Conservation (phyloP, 2,329 filamentous ascomycete genomes). For the Alternaria metachromatica region DNA sequence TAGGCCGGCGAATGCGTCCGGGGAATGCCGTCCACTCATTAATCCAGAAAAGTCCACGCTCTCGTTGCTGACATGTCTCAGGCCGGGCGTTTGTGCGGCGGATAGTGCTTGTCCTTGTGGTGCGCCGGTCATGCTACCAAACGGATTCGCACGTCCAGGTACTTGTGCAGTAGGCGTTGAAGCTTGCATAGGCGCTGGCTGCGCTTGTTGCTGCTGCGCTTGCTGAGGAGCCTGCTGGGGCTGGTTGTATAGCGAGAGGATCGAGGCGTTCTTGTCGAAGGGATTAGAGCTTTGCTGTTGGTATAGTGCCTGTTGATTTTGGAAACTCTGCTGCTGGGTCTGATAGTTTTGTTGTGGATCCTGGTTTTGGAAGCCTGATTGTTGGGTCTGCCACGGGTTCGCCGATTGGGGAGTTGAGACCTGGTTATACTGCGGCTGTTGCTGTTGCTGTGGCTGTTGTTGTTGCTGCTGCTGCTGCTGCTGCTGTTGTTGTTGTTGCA, state of each 20-base stretch:
- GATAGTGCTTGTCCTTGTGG: conserved; percentile 29
- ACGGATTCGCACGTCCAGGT: conserved; percentile 64
- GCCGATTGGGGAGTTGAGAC: conserved; percentile 20
- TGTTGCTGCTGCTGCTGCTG: conserved; percentile 16
- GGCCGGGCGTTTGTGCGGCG: conserved; percentile 28
- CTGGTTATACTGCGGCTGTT: conserved; percentile 3
- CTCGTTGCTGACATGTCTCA: conserved; percentile 68
- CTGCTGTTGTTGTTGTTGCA: conserved; percentile 15
- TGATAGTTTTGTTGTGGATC: conserved; percentile 22
- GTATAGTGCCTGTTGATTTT: conserved; percentile 30
- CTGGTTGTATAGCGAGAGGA: conserved; percentile 76
- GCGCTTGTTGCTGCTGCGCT: conserved; percentile 43
- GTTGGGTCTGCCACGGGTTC: conserved; percentile 37
- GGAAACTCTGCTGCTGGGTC: conserved; percentile 21
- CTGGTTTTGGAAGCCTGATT: conserved; percentile 26
- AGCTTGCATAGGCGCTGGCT: conserved; percentile 33
- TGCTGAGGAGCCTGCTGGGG: conserved; percentile 59
- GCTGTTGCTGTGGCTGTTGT: conserved; percentile 10
- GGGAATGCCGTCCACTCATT: conserved; percentile 73
- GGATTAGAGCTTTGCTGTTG: conserved; percentile 42
- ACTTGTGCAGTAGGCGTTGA: conserved; percentile 27
- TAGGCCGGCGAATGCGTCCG: conserved; percentile 79
- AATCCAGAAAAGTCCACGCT: conserved; percentile 70
- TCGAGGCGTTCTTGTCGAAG: conserved; percentile 71
- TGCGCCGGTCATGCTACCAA: conserved; percentile 42